Conservation (phyloP, 2,329 filamentous ascomycete genomes). For the Trematosphaeria pertusa region DNA sequence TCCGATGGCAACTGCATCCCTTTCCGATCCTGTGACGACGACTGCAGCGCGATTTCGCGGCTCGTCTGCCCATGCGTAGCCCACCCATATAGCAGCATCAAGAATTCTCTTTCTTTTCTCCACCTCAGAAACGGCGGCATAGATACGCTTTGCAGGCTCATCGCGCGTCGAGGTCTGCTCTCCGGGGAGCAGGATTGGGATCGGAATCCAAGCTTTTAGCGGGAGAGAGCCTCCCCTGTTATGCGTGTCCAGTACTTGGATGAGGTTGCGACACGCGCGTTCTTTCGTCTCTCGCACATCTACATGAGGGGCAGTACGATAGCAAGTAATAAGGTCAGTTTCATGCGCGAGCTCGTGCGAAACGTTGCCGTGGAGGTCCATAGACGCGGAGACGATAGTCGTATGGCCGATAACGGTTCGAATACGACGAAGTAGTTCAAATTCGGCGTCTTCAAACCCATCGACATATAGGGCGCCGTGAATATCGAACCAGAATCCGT, state of each 20-base stretch:
- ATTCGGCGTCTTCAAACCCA: slow-evolving; percentile 7
- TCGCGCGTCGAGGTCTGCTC: slow-evolving; percentile 6
- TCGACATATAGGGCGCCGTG: slow-evolving; percentile 10
- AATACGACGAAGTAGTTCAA: slow-evolving; percentile 2
- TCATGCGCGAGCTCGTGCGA: slow-evolving; percentile 1
- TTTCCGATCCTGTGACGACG: slow-evolving; percentile 3
- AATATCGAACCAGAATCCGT: slow-evolving; percentile 10
- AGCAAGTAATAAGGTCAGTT: slow-evolving; percentile 2
- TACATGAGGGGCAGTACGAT: slow-evolving; percentile 6
- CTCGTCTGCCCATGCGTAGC: slow-evolving; percentile 9
- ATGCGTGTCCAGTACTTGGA: not conserved
- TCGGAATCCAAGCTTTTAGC: slow-evolving; percentile 7
- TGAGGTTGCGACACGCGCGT: slow-evolving; percentile 4
- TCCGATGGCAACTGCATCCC: not conserved
- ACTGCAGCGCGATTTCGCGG: slow-evolving; percentile 3
- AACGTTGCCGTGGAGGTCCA: slow-evolving; percentile 10
- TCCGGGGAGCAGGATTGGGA: slow-evolving; percentile 6
- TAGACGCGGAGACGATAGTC: slow-evolving; percentile 5
- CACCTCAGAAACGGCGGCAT: slow-evolving; percentile 2
- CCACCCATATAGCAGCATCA: slow-evolving; percentile 5
- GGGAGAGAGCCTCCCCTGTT: not conserved
- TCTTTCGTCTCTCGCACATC: slow-evolving; percentile 6
- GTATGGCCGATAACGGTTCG: slow-evolving; percentile 5
- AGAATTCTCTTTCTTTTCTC: not conserved
- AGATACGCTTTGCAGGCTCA: slow-evolving; percentile 3